These are phyloP conservation scores for Amborella trichopoda DNA, from an alignment of 164 flowering plant species.

Conservation along the genomic window DNA sequence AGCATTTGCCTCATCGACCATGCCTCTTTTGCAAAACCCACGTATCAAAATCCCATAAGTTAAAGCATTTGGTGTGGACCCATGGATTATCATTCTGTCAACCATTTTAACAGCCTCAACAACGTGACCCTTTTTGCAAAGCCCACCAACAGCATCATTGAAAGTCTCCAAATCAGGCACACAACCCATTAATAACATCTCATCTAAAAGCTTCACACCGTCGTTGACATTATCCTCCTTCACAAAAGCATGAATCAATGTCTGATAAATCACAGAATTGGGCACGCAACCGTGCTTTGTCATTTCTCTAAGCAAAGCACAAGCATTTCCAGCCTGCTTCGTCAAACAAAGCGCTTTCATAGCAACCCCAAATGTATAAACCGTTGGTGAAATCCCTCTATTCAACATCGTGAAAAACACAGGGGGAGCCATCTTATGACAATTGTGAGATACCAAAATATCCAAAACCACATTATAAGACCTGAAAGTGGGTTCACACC, in stretches of 20 bases:
- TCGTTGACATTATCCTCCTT: constrained; percentile 45
- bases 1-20: constrained; percentile 56
- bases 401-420: constrained; percentile 69
- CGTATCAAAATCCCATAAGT: constrained; percentile 72
- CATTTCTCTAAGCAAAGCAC: constrained; percentile 72
- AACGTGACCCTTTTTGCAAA: constrained; percentile 41
- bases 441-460: constrained; percentile 48
- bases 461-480: constrained; percentile 81
- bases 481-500: constrained; percentile 56
- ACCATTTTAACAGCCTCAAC: constrained; percentile 68
- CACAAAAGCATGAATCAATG: constrained; percentile 62
- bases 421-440: constrained; percentile 46
- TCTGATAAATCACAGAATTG: constrained; percentile 65
- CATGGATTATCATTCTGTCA: constrained; percentile 74
- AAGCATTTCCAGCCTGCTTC: constrained; percentile 71
- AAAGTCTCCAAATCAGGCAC: constrained; percentile 69
- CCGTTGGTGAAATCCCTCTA: constrained; percentile 55
- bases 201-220: constrained; percentile 60
- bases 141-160: constrained; percentile 54
- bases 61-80: constrained; percentile 44
- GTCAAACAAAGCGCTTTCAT: constrained; percentile 68
- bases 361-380: constrained; percentile 53
- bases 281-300: constrained; percentile 87
- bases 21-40: constrained; percentile 52
- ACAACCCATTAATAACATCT: constrained; percentile 87